Base-by-base conservation (phyloP, 1,139 yeast species). In the Nakaseomyces kungkrabaensis region DNA sequence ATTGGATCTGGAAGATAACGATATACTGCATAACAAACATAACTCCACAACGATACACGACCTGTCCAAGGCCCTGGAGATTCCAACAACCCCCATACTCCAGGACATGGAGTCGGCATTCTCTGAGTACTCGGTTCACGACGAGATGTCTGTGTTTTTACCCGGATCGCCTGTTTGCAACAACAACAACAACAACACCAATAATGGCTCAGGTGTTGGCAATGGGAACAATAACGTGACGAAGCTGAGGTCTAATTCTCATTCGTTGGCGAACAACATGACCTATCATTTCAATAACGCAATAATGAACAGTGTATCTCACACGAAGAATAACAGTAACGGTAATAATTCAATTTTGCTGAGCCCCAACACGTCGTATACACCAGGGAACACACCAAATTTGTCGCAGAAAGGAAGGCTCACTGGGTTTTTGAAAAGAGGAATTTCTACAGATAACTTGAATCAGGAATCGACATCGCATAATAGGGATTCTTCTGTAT, bases 31-130 rank as follows among this genome's bases (percentile, higher is more conserved):
- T 3, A n/a, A 9, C 24, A 22, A 17, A 17, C 27, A 44, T 26
- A 26, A n/a, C 40, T 22, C 24, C n/a, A 36, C 13, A n/a, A 44
- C 29, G 32, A 25, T 31, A 26, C 37, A 17, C 25, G 41, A 44
- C 33, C 36, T 44, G 6, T 44, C 41, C 29, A 36, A 36, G 13
- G 42, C 47, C 4, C 41, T 36, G n/a, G 47, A 44, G 40, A 44
- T 44, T 27, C 38, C 47, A 4, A 37, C 26, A 5, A 37, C 41
- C 2, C 41, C 41, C 10, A 24, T 37, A 24, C 11, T 13, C n/a
- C 37, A 34, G 41, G 41, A 37, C 26, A 37, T 37, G 26, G 41
- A 37, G 11, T 37, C 41, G 6, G 41, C 37, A n/a, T 34, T 37
- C 26, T 37, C 27, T 37, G 41, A 17, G 41, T 17, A 37, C 41